Percentiles rank a stretch among this genome's conserved stretches.
Conservation (phyloP, 495 filamentous ascomycete species). For the Apiosordaria backusii region DNA sequence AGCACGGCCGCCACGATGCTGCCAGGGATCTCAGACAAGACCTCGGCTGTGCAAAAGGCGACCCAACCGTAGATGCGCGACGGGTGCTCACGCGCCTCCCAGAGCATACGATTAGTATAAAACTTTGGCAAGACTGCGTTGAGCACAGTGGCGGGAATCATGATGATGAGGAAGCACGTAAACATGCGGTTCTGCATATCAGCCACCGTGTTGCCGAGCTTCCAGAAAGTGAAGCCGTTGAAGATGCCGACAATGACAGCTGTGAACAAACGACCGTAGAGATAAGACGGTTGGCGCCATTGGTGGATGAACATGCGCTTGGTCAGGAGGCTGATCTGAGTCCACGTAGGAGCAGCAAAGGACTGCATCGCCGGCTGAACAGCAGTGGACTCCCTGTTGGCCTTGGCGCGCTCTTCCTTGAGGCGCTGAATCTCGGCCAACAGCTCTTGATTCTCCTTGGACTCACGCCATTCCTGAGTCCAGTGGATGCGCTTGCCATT, state of each 20-base stretch:
- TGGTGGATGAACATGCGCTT: slow-evolving; percentile 72
- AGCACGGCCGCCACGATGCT: slow-evolving; percentile 59
- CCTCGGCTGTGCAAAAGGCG: slow-evolving; percentile 72
- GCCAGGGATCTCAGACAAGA: slow-evolving; percentile 73
- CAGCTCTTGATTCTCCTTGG: slow-evolving; percentile 61
- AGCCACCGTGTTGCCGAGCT: slow-evolving; percentile 60
- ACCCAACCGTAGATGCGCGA: slow-evolving; percentile 79
- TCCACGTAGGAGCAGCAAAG: slow-evolving; percentile 35
- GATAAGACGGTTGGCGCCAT: slow-evolving; percentile 73
- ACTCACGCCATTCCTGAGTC: slow-evolving; percentile 72
- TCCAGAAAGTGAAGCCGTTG: slow-evolving; percentile 86
- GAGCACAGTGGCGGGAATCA: slow-evolving; percentile 65
- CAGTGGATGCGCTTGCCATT: slow-evolving; percentile 77
- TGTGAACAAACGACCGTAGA: slow-evolving; percentile 64
- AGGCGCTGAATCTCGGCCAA: slow-evolving; percentile 69
- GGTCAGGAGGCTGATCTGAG: slow-evolving; percentile 48
- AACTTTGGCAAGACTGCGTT: slow-evolving; percentile 84
- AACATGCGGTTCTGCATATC: slow-evolving; percentile 83
- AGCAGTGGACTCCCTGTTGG: slow-evolving; percentile 28
- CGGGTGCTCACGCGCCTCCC: slow-evolving; percentile 72
- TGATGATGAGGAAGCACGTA: slow-evolving; percentile 68
- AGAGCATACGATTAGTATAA: slow-evolving; percentile 71
- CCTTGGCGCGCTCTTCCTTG: slow-evolving; percentile 33
- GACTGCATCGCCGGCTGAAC: slow-evolving; percentile 17
- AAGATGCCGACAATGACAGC: slow-evolving; percentile 56